Conservation (phyloP, 1,284 basidiomycete species). For the Tilletia indica region DNA sequence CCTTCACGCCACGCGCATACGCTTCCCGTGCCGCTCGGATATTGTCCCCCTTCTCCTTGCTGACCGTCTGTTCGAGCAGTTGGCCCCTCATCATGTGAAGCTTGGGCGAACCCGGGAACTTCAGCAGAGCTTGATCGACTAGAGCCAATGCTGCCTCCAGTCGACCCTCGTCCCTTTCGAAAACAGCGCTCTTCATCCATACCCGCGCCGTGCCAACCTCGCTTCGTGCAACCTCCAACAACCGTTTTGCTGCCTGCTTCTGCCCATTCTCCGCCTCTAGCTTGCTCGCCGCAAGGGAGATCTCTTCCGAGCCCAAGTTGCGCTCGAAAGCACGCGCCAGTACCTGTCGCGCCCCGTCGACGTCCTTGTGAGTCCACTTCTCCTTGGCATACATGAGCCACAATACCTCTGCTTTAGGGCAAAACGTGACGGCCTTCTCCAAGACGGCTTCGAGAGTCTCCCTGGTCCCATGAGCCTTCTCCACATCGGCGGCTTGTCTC, state of each 20-base stretch:
- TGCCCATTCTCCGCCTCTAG: slow-evolving; percentile 92
- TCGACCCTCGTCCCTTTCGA: slow-evolving; percentile 83
- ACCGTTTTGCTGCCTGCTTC: slow-evolving; percentile 75
- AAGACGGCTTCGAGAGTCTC: slow-evolving; percentile 80
- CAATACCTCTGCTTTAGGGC: slow-evolving; percentile 88
- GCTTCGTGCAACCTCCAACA: slow-evolving; percentile 80
- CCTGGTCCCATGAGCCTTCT: slow-evolving; percentile 79
- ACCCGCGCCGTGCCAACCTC: slow-evolving; percentile 89
- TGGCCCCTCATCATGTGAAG: slow-evolving; percentile 96
- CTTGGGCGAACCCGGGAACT: slow-evolving; percentile 84
- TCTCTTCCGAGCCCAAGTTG: slow-evolving; percentile 92
- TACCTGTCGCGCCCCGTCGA: slow-evolving; percentile 79
- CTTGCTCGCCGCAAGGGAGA: slow-evolving; percentile 95
- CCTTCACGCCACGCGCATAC: slow-evolving; percentile 70
- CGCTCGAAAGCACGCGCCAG: slow-evolving; percentile 87
- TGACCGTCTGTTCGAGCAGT: slow-evolving; percentile 61
- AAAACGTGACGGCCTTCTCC: slow-evolving; percentile 77
- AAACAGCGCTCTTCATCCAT: slow-evolving; percentile 97
- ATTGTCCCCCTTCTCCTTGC: slow-evolving; percentile 17
- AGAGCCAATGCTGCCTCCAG: slow-evolving; percentile 72
- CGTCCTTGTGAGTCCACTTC: slow-evolving; percentile 78
- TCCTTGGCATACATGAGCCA: slow-evolving; percentile 98
- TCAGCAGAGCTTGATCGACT: slow-evolving; percentile 70
- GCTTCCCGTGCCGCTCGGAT: slow-evolving; percentile 36
- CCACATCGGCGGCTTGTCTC: slow-evolving; percentile 85